A percentile compares a stretch with the other conserved stretches of the same genome.
Conservation (phyloP, 768 basidiomycete genomes). For the Trametes maxima region DNA sequence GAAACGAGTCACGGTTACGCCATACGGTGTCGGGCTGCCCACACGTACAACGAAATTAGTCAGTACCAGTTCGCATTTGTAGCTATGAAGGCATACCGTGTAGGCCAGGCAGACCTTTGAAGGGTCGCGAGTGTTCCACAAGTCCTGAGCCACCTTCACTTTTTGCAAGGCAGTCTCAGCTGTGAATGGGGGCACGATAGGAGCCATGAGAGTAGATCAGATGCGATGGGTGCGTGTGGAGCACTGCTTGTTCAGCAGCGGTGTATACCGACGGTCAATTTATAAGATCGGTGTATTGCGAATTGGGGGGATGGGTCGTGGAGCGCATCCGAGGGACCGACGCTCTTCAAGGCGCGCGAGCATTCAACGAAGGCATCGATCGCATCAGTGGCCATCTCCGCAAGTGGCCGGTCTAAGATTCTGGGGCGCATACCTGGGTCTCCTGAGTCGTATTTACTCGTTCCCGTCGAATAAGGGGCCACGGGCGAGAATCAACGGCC, state of each 20-base stretch:
- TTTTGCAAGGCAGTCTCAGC: constrained; percentile 40
- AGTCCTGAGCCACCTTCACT: constrained; percentile 53
- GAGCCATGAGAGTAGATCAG: neutral
- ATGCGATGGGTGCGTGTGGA: neutral
- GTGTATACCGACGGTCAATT: neutral
- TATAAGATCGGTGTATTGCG: neutral
- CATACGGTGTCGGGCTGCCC: constrained; percentile 49
- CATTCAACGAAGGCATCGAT: neutral
- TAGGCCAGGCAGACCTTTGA: constrained; percentile 48
- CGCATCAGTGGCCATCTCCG: neutral
- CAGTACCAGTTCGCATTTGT: neutral
- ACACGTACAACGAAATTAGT: no score
- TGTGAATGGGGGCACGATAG: constrained; percentile 34
- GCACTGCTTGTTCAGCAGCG: neutral
- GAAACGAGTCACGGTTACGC: constrained; percentile 57
- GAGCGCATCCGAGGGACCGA: neutral
- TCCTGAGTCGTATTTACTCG: neutral
- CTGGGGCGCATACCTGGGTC: no score
- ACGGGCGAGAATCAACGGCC: neutral
- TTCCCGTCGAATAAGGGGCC: neutral
- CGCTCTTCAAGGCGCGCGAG: neutral
- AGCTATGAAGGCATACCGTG: constrained; percentile 36
- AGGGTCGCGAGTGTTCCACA: constrained; percentile 50
- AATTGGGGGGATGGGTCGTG: neutral
- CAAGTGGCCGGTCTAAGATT: no score